phyloP scores from a whole-genome alignment of 345 rosid genomes.

The Euphorbia peplus region DNA sequence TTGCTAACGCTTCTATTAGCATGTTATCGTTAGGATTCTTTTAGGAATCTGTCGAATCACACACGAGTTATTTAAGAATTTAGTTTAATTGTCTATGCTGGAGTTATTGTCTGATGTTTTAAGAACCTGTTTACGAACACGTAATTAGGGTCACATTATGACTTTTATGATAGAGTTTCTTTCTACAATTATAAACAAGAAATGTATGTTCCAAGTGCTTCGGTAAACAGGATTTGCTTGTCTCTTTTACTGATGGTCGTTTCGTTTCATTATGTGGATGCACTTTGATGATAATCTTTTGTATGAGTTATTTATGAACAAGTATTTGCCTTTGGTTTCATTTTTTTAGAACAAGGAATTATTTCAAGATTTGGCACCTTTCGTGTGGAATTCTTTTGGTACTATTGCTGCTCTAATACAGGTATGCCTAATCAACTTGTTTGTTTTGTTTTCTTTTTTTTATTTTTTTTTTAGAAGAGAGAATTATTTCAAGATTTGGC shows the following conservation, averaged over 20 bases:
- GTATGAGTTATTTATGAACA: conserved; percentile 31
- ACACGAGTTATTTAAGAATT: not conserved
- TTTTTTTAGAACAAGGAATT: conserved; percentile 34
- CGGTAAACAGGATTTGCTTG: conserved; percentile 2
- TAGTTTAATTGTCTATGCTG: not conserved
- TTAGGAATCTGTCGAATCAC: too few species aligned
- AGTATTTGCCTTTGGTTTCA: conserved; percentile 27
- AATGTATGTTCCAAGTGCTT: not conserved
- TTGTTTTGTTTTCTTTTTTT: conserved; percentile 27
- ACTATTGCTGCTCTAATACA: conserved; percentile 35
- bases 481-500: conserved; percentile 97
- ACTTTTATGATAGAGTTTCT: not conserved
- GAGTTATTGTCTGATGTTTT: too few species aligned
- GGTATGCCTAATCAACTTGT: conserved; percentile 34
- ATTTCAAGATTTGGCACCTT: conserved; percentile 37
- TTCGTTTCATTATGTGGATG: conserved; percentile 17
- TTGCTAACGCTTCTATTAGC: not conserved
- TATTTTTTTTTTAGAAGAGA: conserved; percentile 54
- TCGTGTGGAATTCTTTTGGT: conserved; percentile 31
- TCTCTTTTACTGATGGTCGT: conserved; percentile 9
- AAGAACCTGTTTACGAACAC: not conserved
- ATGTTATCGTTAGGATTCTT: not conserved
- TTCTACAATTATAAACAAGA: not conserved
- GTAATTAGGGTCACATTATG: not conserved
- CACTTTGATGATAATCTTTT: conserved; percentile 26